These are phyloP conservation scores for Suillus americanus DNA, from an alignment of 768 basidiomycete species.

Conservation along the genomic window DNA sequence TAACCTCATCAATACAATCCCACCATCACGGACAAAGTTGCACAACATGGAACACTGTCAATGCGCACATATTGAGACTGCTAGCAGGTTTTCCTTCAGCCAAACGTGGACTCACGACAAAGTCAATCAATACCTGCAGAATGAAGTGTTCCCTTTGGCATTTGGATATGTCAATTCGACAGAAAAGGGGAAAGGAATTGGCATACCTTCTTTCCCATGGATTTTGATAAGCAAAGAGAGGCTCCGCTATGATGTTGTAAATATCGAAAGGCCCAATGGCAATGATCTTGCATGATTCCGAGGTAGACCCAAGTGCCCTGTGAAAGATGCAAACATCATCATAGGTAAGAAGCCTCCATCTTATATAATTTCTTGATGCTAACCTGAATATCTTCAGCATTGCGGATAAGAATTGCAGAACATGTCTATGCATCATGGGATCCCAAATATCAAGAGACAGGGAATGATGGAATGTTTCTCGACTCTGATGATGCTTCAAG, in stretches of 20 bases:
- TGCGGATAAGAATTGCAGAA: not conserved
- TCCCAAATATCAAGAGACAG: not conserved
- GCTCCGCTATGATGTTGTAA: not conserved
- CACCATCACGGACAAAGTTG: not conserved
- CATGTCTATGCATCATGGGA: constrained; percentile 6
- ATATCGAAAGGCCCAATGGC: not conserved
- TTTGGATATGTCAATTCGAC: not conserved
- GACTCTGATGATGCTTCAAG: not conserved
- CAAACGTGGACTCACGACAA: not conserved
- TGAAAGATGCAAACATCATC: not conserved
- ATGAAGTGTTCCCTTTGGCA: not conserved
- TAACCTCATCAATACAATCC: not conserved
- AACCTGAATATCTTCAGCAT: not conserved
- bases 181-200: constrained; percentile 4
- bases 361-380: not conserved
- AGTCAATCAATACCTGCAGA: not conserved
- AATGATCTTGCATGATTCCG: not conserved
- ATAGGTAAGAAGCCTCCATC: constrained; percentile 3
- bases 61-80: not conserved
- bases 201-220: not conserved
- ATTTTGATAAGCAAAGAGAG: constrained; percentile 5
- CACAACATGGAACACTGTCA: not conserved
- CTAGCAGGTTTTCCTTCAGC: not conserved
- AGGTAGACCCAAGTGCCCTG: constrained; percentile 3
- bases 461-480: not conserved